Evolutionary conservation across 768 basidiomycete genomes (phyloP).

Genomic region (Tylopilus sp.): DNA sequence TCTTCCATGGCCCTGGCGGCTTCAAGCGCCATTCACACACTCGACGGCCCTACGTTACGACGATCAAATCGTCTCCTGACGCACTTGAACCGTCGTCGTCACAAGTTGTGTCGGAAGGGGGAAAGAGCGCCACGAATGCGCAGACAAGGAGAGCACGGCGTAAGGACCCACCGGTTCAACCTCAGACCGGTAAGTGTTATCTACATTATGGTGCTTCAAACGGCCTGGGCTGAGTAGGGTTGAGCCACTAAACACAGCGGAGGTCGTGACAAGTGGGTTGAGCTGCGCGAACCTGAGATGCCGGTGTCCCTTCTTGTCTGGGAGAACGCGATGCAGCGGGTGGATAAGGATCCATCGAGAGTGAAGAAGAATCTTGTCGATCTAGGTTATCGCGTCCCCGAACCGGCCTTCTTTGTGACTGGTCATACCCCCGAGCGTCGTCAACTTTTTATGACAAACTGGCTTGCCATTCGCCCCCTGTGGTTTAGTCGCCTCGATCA

Average conservation of each 20-base stretch:
- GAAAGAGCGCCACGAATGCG: neutral
- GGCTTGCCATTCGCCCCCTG: neutral
- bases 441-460: neutral
- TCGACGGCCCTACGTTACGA: neutral
- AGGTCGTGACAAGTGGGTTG: neutral
- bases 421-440: neutral
- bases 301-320: neutral
- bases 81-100: neutral
- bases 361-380: neutral
- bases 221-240: neutral
- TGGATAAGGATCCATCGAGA: neutral
- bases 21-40: neutral
- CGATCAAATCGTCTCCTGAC: neutral
- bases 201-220: neutral
- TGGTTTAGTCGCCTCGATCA: neutral
- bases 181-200: neutral
- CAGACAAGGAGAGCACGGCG: neutral
- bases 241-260: neutral
- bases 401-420: neutral
- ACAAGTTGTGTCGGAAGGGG: neutral
- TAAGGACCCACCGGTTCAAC: neutral
- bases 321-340: neutral
- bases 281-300: neutral
- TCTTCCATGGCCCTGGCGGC: neutral
- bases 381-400: neutral